phyloP scores from a whole-genome alignment of 2,329 filamentous ascomycete species.

The Curvularia spicifera region DNA sequence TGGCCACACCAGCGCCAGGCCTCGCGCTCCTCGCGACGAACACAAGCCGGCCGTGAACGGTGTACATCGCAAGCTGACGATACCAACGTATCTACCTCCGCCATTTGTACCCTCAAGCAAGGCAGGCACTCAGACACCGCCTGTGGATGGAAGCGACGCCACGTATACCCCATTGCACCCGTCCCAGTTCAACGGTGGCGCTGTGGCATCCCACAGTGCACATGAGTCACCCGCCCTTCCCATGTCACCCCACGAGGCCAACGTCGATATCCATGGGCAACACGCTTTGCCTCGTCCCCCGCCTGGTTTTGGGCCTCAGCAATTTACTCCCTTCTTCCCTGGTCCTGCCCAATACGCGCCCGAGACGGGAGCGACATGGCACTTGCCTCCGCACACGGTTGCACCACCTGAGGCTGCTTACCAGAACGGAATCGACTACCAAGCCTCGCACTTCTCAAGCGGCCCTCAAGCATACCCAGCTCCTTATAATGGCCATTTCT shows the following conservation, averaged over 20 bases:
- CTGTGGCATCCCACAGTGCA: slow-evolving; percentile 50
- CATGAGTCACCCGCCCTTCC: slow-evolving; percentile 49
- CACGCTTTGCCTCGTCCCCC: slow-evolving; percentile 38
- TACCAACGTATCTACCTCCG: slow-evolving; percentile 43
- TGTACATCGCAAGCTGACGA: slow-evolving; percentile 28
- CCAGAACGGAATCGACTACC: slow-evolving; percentile 34
- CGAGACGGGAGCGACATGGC: slow-evolving; percentile 40
- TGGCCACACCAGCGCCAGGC: slow-evolving; percentile 13
- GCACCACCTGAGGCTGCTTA: slow-evolving; percentile 36
- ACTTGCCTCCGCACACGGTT: slow-evolving; percentile 40
- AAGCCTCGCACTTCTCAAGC: slow-evolving; percentile 26
- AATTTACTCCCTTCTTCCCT: slow-evolving; percentile 41
- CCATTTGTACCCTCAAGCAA: slow-evolving; percentile 46
- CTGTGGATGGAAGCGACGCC: slow-evolving; percentile 25
- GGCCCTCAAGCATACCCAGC: slow-evolving; percentile 26
- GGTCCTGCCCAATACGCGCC: slow-evolving; percentile 47
- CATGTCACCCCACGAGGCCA: slow-evolving; percentile 41
- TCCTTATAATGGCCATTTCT: slow-evolving; percentile 28
- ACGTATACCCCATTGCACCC: slow-evolving; percentile 28
- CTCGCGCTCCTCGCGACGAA: slow-evolving; percentile 16
- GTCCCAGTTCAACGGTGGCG: slow-evolving; percentile 36
- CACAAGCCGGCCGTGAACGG: slow-evolving; percentile 30
- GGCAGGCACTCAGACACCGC: slow-evolving; percentile 30
- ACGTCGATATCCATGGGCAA: slow-evolving; percentile 25
- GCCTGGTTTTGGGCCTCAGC: slow-evolving; percentile 41